These are phyloP conservation scores for Colletotrichum agaves DNA, from an alignment of 2,329 filamentous ascomycete species.

Conservation along the genomic window DNA sequence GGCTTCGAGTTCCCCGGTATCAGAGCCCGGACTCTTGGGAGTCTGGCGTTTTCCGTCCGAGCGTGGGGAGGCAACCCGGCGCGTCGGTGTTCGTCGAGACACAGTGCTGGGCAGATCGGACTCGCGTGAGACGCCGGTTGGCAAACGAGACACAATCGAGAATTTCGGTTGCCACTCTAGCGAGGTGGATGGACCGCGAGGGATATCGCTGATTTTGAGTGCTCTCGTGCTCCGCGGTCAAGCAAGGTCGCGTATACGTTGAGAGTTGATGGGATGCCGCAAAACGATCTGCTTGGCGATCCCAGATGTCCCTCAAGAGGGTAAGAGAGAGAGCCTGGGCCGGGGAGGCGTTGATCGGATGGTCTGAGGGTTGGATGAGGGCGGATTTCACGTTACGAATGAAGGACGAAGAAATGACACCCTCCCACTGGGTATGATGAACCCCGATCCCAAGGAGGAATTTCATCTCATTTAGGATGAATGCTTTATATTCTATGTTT, in stretches of 20 bases:
- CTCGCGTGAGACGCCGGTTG: too few relatives aligned
- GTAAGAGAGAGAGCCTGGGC: not conserved
- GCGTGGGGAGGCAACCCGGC: conserved; percentile 29
- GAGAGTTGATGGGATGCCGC: not conserved
- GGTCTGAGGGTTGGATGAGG: conserved; percentile 27
- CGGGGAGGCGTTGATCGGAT: conserved; percentile 12
- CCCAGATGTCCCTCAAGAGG: not conserved
- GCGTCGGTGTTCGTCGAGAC: not conserved
- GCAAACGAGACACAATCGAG: too few relatives aligned
- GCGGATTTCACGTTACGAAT: not conserved
- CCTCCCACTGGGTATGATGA: not conserved
- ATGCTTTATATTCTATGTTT: too few relatives aligned
- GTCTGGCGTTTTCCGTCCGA: conserved; percentile 23
- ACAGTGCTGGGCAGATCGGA: not conserved
- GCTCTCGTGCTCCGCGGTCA: too few relatives aligned
- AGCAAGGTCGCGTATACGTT: too few relatives aligned
- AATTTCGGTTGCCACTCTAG: too few relatives aligned
- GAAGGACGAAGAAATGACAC: not conserved
- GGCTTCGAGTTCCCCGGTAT: conserved; percentile 28
- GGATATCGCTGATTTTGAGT: too few relatives aligned
- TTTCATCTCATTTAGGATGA: too few relatives aligned
- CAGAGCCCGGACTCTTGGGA: conserved; percentile 18
- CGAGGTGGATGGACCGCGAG: too few relatives aligned
- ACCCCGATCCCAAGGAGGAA: too few relatives aligned
- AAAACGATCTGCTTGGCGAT: not conserved